Evolutionary conservation across 2,329 filamentous ascomycete species (phyloP).

Genomic region (Aspergillus sp.): DNA sequence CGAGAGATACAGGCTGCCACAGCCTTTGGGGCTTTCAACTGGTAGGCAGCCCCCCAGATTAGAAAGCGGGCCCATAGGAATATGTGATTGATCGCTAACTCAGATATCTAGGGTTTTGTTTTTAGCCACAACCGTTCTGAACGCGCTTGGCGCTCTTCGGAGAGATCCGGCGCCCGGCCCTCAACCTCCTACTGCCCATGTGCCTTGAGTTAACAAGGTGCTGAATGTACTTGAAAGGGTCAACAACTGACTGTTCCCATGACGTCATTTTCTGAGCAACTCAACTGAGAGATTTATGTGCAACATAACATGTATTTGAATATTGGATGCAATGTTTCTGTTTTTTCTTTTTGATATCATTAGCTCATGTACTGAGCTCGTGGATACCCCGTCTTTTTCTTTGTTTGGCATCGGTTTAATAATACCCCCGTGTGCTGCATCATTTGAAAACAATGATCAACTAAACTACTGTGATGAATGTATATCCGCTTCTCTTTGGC

Average conservation of each 20-base stretch:
- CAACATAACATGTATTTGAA: neutral
- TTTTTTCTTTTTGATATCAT: neutral
- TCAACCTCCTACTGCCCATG: conserved; percentile 21
- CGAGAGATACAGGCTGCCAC: conserved; percentile 55
- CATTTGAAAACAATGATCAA: neutral
- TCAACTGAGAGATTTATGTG: neutral
- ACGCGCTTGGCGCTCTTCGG: conserved; percentile 48
- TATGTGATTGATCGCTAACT: conserved; percentile 7
- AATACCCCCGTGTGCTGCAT: neutral
- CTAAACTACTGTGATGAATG: neutral
- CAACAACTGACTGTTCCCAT: neutral
- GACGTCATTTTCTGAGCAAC: neutral
- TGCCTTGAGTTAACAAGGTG: conserved; percentile 3
- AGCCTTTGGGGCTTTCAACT: conserved; percentile 50
- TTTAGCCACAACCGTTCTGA: conserved; percentile 50
- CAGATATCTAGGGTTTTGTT: conserved; percentile 41
- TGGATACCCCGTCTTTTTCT: neutral
- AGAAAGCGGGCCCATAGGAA: neutral
- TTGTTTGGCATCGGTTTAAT: neutral
- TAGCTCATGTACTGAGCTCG: neutral
- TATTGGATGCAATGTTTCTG: neutral
- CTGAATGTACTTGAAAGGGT: neutral
- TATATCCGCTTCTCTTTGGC: neutral
- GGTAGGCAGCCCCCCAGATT: conserved; percentile 33
- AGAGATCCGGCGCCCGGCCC: conserved; percentile 17